Evolutionary conservation across 331 rosid genomes (phyloP).

Genomic region (Pyracantha coccinea): DNA sequence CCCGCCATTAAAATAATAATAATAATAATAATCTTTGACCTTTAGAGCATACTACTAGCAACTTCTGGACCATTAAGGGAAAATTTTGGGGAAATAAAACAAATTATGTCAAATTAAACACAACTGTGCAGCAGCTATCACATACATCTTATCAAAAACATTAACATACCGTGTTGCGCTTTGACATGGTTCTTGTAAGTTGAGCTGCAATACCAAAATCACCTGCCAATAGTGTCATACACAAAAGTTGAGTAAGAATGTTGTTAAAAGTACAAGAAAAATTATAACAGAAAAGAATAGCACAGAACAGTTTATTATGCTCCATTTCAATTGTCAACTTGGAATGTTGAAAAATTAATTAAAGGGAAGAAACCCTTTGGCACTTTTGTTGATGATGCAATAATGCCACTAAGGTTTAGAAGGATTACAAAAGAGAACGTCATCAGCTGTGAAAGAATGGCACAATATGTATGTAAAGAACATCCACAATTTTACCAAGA

Average conservation of each 20-base stretch:
- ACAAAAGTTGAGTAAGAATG: conserved; percentile 8
- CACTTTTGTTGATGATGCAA: background rate
- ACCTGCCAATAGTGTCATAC: conserved; percentile 46
- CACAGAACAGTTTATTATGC: background rate
- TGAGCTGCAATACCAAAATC: conserved; percentile 99
- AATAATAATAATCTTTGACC: too few species aligned
- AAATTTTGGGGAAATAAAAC: background rate
- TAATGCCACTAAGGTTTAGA: background rate
- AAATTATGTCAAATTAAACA: background rate
- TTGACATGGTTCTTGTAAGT: conserved; percentile 98
- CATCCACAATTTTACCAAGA: background rate
- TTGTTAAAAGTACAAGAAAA: conserved; percentile 7
- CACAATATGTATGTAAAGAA: background rate
- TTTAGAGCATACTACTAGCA: background rate
- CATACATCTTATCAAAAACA: background rate
- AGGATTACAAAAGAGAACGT: background rate
- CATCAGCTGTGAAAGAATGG: background rate
- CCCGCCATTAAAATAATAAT: background rate
- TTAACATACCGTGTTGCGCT: conserved; percentile 86
- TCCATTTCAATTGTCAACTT: background rate
- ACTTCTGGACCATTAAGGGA: background rate
- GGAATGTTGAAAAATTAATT: background rate
- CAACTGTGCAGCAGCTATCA: background rate
- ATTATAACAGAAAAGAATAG: background rate
- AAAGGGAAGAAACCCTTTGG: background rate